Conservation (phyloP, 768 basidiomycete genomes). For the Pisolithus marmoratus region DNA sequence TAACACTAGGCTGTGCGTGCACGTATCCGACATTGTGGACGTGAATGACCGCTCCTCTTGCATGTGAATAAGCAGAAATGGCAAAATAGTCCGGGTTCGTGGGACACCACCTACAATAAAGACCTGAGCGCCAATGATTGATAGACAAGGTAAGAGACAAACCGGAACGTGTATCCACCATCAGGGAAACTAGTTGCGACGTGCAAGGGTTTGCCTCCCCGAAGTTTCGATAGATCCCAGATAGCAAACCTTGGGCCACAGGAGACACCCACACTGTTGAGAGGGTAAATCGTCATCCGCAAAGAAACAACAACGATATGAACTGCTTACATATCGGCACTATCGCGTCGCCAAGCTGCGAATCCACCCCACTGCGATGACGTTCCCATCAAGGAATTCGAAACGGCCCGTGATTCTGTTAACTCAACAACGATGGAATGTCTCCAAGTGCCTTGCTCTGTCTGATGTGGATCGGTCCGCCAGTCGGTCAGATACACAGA, state of each 20-base stretch:
- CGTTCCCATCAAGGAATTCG: slow-evolving; percentile 43
- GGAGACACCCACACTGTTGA: slow-evolving; percentile 61
- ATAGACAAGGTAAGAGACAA: slow-evolving; percentile 10
- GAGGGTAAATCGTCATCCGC: not conserved
- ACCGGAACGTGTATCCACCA: slow-evolving; percentile 68
- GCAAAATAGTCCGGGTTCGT: slow-evolving; percentile 76
- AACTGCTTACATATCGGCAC: slow-evolving; percentile 61
- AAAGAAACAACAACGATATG: not conserved
- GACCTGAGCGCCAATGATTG: not conserved
- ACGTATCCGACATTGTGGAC: slow-evolving; percentile 63
- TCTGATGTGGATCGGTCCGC: slow-evolving; percentile 61
- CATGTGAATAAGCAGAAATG: slow-evolving; percentile 55
- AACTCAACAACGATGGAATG: slow-evolving; percentile 66
- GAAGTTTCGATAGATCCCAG: slow-evolving; percentile 70
- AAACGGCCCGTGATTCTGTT: slow-evolving; percentile 60
- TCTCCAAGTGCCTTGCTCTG: slow-evolving; percentile 49
- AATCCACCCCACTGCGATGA: slow-evolving; percentile 48
- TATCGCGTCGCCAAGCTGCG: slow-evolving; percentile 66
- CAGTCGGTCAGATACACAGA: slow-evolving; percentile 78
- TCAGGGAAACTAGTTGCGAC: slow-evolving; percentile 60
- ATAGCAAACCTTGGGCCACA: slow-evolving; percentile 68
- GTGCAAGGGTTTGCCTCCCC: slow-evolving; percentile 68
- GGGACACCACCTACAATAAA: slow-evolving; percentile 62
- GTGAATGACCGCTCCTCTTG: slow-evolving; percentile 61
- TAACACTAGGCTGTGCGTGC: slow-evolving; percentile 56